Evolutionary conservation across 2,329 filamentous ascomycete species (phyloP).

Genomic region (Dryadomyces quercus-mongolicae): DNA sequence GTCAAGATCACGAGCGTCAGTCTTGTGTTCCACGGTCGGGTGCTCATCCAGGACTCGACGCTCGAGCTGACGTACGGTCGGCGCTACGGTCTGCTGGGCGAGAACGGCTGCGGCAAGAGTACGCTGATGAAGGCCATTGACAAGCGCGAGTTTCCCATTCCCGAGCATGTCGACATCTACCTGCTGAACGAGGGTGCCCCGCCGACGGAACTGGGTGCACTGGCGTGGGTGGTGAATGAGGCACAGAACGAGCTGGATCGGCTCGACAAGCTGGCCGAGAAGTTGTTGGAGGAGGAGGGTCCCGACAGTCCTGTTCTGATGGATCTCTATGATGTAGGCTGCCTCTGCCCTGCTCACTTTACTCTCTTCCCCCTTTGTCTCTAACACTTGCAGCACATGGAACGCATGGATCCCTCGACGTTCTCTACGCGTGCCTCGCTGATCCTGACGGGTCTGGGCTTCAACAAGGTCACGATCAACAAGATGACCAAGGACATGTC

Average conservation of each 20-base stretch:
- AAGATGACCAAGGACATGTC: slow-evolving; percentile 99
- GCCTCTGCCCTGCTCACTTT: neutral
- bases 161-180: slow-evolving; percentile 95
- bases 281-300: slow-evolving; percentile 81
- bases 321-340: slow-evolving; percentile 88
- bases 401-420: slow-evolving; percentile 96
- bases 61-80: slow-evolving; percentile 88
- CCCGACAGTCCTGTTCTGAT: slow-evolving; percentile 83
- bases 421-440: slow-evolving; percentile 92
- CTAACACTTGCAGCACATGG: slow-evolving; percentile 62
- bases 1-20: slow-evolving; percentile 93
- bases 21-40: slow-evolving; percentile 94
- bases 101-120: slow-evolving; percentile 99
- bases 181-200: slow-evolving; percentile 94
- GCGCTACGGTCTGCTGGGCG: slow-evolving; percentile 87
- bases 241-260: slow-evolving; percentile 86
- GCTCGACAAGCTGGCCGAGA: slow-evolving; percentile 79
- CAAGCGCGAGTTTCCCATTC: slow-evolving; percentile 88
- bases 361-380: slow-evolving; percentile 9
- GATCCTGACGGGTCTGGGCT: slow-evolving; percentile 95
- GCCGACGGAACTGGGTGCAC: slow-evolving; percentile 73
- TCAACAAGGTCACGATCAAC: slow-evolving; percentile 95
- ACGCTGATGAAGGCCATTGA: slow-evolving; percentile 94
- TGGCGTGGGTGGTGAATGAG: slow-evolving; percentile 95
- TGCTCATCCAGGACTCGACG: slow-evolving; percentile 86